Conservation (phyloP, 2,329 filamentous ascomycete species). For the Colletotrichum sp. region DNA sequence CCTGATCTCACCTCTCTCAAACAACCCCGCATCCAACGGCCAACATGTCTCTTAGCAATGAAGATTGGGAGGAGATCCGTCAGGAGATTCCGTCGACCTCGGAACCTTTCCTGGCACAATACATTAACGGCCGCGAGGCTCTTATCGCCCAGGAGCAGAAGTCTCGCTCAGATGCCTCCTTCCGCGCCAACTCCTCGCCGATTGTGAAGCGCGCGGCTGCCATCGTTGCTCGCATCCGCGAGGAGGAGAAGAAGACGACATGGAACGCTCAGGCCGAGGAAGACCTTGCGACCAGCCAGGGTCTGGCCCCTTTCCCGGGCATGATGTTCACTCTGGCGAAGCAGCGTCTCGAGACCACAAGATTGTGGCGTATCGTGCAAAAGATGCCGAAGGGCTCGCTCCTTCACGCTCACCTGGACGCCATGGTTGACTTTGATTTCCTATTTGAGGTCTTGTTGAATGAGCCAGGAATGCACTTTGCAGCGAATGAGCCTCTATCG, state of each 20-base stretch:
- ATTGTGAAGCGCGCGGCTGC: conserved; percentile 73
- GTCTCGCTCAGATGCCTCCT: conserved; percentile 74
- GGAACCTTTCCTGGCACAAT: conserved; percentile 84
- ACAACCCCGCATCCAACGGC: neutral
- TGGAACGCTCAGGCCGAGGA: conserved; percentile 73
- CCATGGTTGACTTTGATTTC: conserved; percentile 81
- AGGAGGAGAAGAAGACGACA: conserved; percentile 71
- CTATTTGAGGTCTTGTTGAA: conserved; percentile 70
- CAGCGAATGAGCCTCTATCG: conserved; percentile 55
- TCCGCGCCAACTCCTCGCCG: conserved; percentile 73
- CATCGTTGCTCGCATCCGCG: conserved; percentile 76
- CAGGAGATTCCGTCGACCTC: conserved; percentile 60
- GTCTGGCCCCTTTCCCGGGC: conserved; percentile 72
- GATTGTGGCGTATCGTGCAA: conserved; percentile 78
- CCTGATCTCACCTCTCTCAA: neutral
- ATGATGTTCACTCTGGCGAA: conserved; percentile 86
- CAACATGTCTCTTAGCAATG: conserved; percentile 50
- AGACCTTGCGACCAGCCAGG: conserved; percentile 59
- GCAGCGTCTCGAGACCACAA: conserved; percentile 75
- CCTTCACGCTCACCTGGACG: conserved; percentile 80
- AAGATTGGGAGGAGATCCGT: conserved; percentile 64
- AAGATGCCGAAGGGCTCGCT: conserved; percentile 83
- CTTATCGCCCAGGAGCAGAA: conserved; percentile 83
- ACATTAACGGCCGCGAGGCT: conserved; percentile 75
- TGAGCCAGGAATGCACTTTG: conserved; percentile 73